phyloP scores from a whole-genome alignment of 1,139 yeast species.

The Yamadazyma trypodendri region DNA sequence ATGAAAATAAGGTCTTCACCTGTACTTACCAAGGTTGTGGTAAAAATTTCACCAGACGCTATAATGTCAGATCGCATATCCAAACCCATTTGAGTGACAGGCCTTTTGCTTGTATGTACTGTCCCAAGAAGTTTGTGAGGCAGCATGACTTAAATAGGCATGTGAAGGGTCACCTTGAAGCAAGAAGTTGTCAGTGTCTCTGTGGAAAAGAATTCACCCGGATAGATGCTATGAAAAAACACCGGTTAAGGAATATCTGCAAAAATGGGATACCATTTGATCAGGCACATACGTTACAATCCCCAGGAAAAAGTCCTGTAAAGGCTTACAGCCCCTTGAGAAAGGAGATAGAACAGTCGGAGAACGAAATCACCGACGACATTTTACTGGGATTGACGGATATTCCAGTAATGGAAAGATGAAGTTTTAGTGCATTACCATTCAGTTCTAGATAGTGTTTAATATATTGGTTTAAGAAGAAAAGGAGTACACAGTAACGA shows the following conservation, averaged over 20 bases:
- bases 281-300: conserved; percentile 10
- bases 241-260: conserved; percentile 76
- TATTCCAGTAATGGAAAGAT: conserved; percentile 5
- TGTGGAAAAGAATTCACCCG: conserved; percentile 93
- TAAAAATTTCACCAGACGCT: conserved; percentile 81
- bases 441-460: conserved; percentile 2
- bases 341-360: conserved; percentile 7
- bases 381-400: conserved; percentile 8
- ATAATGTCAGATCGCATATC: conserved; percentile 94
- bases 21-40: conserved; percentile 82
- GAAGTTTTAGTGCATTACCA: not conserved
- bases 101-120: conserved; percentile 66
- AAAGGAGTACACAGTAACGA: too few relatives aligned
- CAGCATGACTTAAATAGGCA: conserved; percentile 95
- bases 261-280: conserved; percentile 49
- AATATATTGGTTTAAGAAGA: not conserved
- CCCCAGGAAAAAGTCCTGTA: conserved; percentile 8
- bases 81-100: conserved; percentile 96
- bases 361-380: conserved; percentile 7
- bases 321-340: conserved; percentile 3
- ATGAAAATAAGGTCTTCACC: conserved; percentile 61
- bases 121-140: conserved; percentile 74
- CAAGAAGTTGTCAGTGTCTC: conserved; percentile 68
- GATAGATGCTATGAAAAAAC: conserved; percentile 84
- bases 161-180: conserved; percentile 79